phyloP scores from a whole-genome alignment of 352 stramenopile species.

The Globisporangium ultimum region DNA sequence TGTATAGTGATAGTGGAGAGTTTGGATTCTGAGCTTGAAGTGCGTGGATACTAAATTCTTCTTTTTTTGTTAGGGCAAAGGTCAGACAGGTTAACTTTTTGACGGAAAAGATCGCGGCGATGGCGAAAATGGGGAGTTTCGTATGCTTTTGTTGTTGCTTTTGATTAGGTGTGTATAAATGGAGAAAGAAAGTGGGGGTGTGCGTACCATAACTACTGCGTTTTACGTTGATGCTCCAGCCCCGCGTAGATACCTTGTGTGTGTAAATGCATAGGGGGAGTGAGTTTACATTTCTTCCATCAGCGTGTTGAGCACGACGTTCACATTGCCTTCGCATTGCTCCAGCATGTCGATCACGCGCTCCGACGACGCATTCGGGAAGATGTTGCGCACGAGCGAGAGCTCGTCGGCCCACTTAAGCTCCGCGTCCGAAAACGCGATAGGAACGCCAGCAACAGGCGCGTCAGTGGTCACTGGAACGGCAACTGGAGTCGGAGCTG shows the following conservation, averaged over 20 bases:
- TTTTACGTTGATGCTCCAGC: too few relatives aligned
- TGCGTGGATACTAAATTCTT: background rate
- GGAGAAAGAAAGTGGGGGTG: too few relatives aligned
- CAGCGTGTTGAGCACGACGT: conserved; percentile 73
- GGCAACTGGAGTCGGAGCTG: conserved; percentile 7
- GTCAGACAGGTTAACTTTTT: too few relatives aligned
- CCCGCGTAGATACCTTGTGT: background rate
- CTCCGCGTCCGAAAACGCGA: conserved; percentile 56
- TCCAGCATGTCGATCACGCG: conserved; percentile 61
- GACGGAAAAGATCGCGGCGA: too few relatives aligned
- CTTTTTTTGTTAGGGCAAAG: too few relatives aligned
- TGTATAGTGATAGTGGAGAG: too few relatives aligned
- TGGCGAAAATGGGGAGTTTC: too few relatives aligned
- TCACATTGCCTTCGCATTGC: conserved; percentile 59
- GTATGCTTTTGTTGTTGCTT: too few relatives aligned
- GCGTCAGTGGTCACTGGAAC: conserved; percentile 1
- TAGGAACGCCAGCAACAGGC: conserved; percentile 17
- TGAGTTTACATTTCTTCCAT: conserved; percentile 40
- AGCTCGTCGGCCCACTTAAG: conserved; percentile 74
- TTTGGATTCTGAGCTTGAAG: too few relatives aligned
- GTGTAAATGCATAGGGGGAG: too few relatives aligned
- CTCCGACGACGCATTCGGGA: conserved; percentile 46
- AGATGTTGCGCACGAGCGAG: conserved; percentile 54
- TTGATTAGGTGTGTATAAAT: too few relatives aligned
- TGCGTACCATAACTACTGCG: too few relatives aligned